Percentiles rank a stretch among this genome's conserved stretches.
These are phyloP conservation scores for Jamesozyma piceae DNA, from an alignment of 805 yeast species.

Conservation along the genomic window DNA sequence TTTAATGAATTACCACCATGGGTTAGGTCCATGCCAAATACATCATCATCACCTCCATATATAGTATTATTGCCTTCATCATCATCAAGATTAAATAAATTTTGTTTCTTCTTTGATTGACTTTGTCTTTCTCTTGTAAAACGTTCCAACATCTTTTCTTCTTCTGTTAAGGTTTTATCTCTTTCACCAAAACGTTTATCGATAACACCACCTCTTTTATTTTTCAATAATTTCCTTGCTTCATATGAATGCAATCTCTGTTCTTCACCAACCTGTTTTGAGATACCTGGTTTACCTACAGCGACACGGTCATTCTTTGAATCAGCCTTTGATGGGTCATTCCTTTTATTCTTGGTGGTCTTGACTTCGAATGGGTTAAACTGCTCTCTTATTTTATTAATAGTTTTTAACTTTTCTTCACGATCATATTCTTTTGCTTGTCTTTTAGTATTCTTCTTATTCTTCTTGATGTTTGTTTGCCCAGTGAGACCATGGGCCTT, in stretches of 20 bases:
- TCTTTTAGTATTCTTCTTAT: constrained; percentile 36
- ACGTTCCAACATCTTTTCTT: constrained; percentile 91
- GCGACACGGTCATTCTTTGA: constrained; percentile 36
- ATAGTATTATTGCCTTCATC: constrained; percentile 31
- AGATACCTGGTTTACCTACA: constrained; percentile 59
- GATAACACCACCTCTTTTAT: constrained; percentile 65
- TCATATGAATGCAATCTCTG: constrained; percentile 55
- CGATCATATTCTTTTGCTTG: constrained; percentile 58
- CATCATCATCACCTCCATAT: constrained; percentile 35
- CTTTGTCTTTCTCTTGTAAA: constrained; percentile 80
- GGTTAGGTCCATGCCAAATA: constrained; percentile 44
- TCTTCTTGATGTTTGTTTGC: constrained; percentile 59
- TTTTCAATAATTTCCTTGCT: constrained; percentile 49
- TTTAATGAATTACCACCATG: constrained; percentile 68
- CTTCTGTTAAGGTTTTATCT: constrained; percentile 59
- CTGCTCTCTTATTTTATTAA: constrained; percentile 61
- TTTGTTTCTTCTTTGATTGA: constrained; percentile 43
- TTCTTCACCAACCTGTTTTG: constrained; percentile 62
- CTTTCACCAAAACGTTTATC: constrained; percentile 93
- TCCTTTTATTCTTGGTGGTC: constrained; percentile 52
- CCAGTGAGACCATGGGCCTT: constrained; percentile 80
- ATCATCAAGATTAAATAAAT: constrained; percentile 64
- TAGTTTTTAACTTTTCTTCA: constrained; percentile 51
- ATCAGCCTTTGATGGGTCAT: constrained; percentile 23
- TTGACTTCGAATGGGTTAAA: constrained; percentile 87